A percentile compares a stretch with the other conserved stretches of the same genome.
These are phyloP conservation scores for Linum usitatissimum DNA, from an alignment of 345 rosid species.

Conservation along the genomic window DNA sequence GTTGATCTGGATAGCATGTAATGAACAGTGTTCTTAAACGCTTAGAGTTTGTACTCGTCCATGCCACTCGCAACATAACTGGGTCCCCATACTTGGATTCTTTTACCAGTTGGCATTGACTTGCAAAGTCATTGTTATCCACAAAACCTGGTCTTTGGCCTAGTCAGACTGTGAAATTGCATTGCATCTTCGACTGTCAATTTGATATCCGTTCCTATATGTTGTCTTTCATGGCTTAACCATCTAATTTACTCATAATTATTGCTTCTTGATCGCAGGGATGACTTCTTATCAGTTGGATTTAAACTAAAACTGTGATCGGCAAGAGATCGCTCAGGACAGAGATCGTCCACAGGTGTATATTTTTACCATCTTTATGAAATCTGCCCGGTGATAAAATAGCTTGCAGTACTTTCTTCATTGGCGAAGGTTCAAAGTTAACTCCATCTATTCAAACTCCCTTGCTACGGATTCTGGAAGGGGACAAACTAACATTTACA, in stretches of 20 bases:
- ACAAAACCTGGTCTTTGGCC: not conserved
- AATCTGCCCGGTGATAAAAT: not conserved
- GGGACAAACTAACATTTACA: not conserved
- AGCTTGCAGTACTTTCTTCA: not conserved
- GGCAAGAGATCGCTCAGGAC: not conserved
- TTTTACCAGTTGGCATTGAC: not conserved
- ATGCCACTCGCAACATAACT: not conserved
- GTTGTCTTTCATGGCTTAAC: not conserved
- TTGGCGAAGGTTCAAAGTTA: not conserved
- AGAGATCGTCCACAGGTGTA: not conserved
- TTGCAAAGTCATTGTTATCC: not conserved
- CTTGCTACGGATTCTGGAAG: too few species aligned
- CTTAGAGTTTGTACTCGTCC: not conserved
- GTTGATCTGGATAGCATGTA: not conserved
- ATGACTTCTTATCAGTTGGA: conserved; percentile 7
- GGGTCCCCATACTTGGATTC: not conserved
- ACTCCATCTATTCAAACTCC: too few species aligned
- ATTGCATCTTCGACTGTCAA: too few species aligned
- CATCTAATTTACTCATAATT: not conserved
- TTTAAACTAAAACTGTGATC: conserved; percentile 6
- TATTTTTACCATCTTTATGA: not conserved
- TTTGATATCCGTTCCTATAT: not conserved
- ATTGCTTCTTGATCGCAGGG: not conserved
- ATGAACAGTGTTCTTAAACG: not conserved
- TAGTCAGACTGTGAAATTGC: too few species aligned